These are phyloP conservation scores for Ganoderma boninense DNA, from an alignment of 1,284 basidiomycete genomes.

Conservation along the genomic window DNA sequence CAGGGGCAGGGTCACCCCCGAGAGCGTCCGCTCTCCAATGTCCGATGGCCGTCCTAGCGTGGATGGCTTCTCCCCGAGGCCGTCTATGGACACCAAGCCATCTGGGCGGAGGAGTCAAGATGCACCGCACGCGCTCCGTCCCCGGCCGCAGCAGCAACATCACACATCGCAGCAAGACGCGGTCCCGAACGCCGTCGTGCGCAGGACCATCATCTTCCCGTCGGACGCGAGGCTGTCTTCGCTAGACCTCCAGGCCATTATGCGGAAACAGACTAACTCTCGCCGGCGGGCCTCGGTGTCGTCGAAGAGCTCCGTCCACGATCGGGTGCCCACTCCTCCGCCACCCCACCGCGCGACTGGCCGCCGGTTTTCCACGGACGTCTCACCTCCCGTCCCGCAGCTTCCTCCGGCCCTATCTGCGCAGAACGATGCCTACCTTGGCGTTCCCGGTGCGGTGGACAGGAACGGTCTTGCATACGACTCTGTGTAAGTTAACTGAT, in stretches of 20 bases:
- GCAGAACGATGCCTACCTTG: constrained; percentile 53
- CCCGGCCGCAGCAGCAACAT: constrained; percentile 13
- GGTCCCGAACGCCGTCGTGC: constrained; percentile 60
- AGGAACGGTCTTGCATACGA: constrained; percentile 76
- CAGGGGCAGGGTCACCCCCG: constrained; percentile 32
- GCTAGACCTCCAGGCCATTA: constrained; percentile 58
- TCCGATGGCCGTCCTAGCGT: constrained; percentile 47
- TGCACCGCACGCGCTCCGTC: constrained; percentile 46
- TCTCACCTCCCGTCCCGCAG: constrained; percentile 76
- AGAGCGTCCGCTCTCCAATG: constrained; percentile 38
- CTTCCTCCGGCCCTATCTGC: constrained; percentile 60
- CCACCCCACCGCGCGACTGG: constrained; percentile 59
- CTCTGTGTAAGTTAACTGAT: constrained; percentile 65
- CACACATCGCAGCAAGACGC: constrained; percentile 40
- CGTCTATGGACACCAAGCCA: constrained; percentile 44
- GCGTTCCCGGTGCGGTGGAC: constrained; percentile 55
- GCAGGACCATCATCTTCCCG: constrained; percentile 81
- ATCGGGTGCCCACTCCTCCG: constrained; percentile 83
- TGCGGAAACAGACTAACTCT: constrained; percentile 60
- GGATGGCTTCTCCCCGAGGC: constrained; percentile 43
- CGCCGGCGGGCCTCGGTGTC: constrained; percentile 56
- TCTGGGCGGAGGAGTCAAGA: constrained; percentile 47
- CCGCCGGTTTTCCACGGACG: constrained; percentile 69
- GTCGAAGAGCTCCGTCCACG: constrained; percentile 75
- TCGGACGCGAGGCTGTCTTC: constrained; percentile 65